Evolutionary conservation across 352 stramenopile species (phyloP).

Genomic region (Phytophthora idaei): DNA sequence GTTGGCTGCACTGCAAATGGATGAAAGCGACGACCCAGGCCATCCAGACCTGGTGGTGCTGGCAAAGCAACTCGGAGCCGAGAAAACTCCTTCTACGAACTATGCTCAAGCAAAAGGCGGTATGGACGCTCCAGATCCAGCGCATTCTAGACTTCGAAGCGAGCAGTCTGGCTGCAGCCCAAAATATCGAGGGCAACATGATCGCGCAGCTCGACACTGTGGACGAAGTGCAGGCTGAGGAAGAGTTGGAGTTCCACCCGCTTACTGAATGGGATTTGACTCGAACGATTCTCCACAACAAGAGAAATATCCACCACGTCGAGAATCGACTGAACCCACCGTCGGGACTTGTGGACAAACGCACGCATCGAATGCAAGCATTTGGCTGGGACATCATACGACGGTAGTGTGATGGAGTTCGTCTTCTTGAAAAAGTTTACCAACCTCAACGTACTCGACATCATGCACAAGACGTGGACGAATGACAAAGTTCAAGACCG

Average conservation of each 20-base stretch:
- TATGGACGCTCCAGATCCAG: conserved; percentile 14
- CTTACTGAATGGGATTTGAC: conserved; percentile 35
- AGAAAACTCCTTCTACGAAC: conserved; percentile 48
- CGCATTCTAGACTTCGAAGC: conserved; percentile 36
- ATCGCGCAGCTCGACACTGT: conserved; percentile 12
- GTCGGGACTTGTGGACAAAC: not conserved
- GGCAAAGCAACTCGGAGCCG: conserved; percentile 40
- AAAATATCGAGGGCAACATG: not conserved
- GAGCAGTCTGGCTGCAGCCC: conserved; percentile 4
- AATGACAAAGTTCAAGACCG: conserved; percentile 35
- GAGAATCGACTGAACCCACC: conserved; percentile 24
- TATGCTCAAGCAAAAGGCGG: conserved; percentile 35
- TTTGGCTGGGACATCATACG: conserved; percentile 40
- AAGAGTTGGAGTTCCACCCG: conserved; percentile 34
- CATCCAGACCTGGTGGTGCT: conserved; percentile 17
- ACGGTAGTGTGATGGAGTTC: conserved; percentile 38
- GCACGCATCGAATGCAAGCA: conserved; percentile 23
- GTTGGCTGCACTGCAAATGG: not conserved
- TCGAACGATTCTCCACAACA: conserved; percentile 36
- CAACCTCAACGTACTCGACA: conserved; percentile 27
- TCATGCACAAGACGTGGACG: conserved; percentile 44
- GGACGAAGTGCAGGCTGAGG: conserved; percentile 23
- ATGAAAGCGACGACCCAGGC: not conserved
- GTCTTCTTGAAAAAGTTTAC: conserved; percentile 42
- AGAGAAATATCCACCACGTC: conserved; percentile 20